Evolutionary conservation across 2,329 filamentous ascomycete genomes (phyloP), one percentile per base, ranked within the genome.

Genomic region (Chalaropsis ovoidea): DNA sequence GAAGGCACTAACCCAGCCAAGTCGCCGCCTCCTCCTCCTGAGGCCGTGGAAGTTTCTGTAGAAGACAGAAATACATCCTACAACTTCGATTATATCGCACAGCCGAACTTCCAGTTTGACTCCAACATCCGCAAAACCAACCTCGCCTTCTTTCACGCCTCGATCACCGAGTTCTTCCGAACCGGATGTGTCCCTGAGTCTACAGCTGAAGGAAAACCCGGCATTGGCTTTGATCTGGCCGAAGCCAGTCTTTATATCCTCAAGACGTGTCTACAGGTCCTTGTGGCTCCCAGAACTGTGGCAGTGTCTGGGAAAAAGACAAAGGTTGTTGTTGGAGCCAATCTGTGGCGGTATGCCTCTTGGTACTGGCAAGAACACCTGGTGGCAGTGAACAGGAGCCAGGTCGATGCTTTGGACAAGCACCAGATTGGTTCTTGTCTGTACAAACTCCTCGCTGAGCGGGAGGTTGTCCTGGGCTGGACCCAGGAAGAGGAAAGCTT

Each of bases 361-460:
- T 77, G 76, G 76, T 78, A 78, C 65, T 78, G 76, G 76, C 76
- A 77, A 62, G 76, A 78, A 43, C 76, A 78, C 68, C 64, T 77
- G 13, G 72, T 72, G 0, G 72, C 71, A 0, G 69, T 78, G 15
- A 73, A 77, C 47, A 72, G 72, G 0, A 60, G 67, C 0, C 67
- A 67, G 0, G 69, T 76, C 0, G 68, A 71, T 0, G 65, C 62
- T 0, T 63, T 69, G 0, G 72, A 76, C 54, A 77, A 76, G 67
- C 70, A 70, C 0, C 69, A 71, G 3, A 70, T 78, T 10, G 75
- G 74, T 0, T 70, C 67, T 27, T 71, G 69, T 2, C 71, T 78
- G 1, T 72, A 73, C 64, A 71, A 69, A 49, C 76, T 78, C 74
- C 72, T 78, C 8, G 77, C 73, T 0, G 72, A 76, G 22, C 73